Percentiles rank a stretch among this genome's conserved stretches.
phyloP scores from a whole-genome alignment of 441 rosid genomes.

The Erysimum pusillum region DNA sequence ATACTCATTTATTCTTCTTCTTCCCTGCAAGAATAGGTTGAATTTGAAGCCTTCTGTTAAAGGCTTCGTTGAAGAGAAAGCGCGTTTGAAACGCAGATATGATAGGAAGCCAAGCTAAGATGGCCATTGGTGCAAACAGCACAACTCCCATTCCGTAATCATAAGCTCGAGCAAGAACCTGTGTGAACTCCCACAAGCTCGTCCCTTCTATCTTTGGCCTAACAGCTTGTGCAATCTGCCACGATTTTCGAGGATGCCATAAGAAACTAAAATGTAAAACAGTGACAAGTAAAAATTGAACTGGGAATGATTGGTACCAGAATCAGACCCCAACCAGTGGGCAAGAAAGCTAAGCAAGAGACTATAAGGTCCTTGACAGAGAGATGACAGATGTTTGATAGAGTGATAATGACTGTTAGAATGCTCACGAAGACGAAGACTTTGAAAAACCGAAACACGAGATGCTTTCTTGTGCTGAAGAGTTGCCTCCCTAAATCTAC shows the following conservation, averaged over 20 bases:
- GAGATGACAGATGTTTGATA: conserved; percentile 75
- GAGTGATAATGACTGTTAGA: conserved; percentile 67
- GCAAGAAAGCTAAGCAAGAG: conserved; percentile 90
- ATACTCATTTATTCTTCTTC: conserved; percentile 57
- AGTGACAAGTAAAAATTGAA: not conserved
- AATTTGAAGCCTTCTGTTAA: conserved; percentile 83
- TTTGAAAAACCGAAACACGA: conserved; percentile 82
- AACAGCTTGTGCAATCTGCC: conserved; percentile 91
- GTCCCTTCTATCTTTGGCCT: conserved; percentile 81
- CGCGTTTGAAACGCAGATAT: conserved; percentile 92
- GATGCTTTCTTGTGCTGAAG: conserved; percentile 79
- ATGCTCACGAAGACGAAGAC: conserved; percentile 85
- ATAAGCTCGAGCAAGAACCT: conserved; percentile 82
- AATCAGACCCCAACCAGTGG: conserved; percentile 97
- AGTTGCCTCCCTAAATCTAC: conserved; percentile 88
- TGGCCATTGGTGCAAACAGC: conserved; percentile 84
- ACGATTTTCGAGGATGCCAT: not conserved
- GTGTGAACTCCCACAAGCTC: conserved; percentile 78
- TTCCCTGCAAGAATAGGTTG: conserved; percentile 91
- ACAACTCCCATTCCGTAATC: conserved; percentile 96
- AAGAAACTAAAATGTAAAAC: not conserved
- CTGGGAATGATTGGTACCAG: conserved; percentile 58
- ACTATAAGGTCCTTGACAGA: conserved; percentile 80
- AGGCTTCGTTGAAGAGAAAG: conserved; percentile 93
- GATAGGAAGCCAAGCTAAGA: conserved; percentile 93